Evolutionary conservation across 129 eudicot genomes (phyloP), one percentile per base, ranked within the genome.

Genomic region (Flaveria trinervia): DNA sequence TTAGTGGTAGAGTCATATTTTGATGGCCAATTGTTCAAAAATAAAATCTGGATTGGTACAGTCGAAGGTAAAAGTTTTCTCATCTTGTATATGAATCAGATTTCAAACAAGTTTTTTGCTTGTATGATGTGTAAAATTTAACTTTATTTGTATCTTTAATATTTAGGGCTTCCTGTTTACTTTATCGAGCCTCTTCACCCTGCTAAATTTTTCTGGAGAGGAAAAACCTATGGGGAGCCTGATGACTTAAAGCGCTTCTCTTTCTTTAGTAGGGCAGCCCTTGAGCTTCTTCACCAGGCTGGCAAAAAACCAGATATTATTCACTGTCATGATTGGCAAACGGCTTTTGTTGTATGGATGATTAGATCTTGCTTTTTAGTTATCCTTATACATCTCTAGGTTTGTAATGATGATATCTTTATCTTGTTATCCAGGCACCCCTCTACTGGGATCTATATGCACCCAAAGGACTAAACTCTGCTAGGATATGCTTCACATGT

Each of bases 321-420:
- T 62, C 99, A 94, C 79, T 91, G 99, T 79, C 99, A 94, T 87
- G 99, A 94, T 86, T 94, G 99, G 99, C 97, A 94, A 82, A 94
- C 99, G 65, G 88, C 97, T 84, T 94, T 94, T 80, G 94, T 94
- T 57, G 99, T 91, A 94, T 59, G 92, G 62, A 84, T 51, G 15
- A 66, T 46, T n/a, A 30, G 3, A 54, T 55, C 48, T 9, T 41
- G 36, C 10, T 55, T 54, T 54, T 72, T 28, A 7, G 8, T 59
- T 46, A 39, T 78, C 28, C 64, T 28, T 45, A 75, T 60, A 12
- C 55, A 67, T 41, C 8, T 70, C n/a, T 68, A 52, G 57, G 28
- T 65, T 56, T 43, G 25, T 16, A 70, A 51, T 44, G 30, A 20
- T 64, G 36, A 43, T 76, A n/a, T 76, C 7, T 36, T 36, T 71